These are phyloP conservation scores for Trichoderma pleuroti DNA, from an alignment of 2,329 filamentous ascomycete genomes.

Conservation along the genomic window DNA sequence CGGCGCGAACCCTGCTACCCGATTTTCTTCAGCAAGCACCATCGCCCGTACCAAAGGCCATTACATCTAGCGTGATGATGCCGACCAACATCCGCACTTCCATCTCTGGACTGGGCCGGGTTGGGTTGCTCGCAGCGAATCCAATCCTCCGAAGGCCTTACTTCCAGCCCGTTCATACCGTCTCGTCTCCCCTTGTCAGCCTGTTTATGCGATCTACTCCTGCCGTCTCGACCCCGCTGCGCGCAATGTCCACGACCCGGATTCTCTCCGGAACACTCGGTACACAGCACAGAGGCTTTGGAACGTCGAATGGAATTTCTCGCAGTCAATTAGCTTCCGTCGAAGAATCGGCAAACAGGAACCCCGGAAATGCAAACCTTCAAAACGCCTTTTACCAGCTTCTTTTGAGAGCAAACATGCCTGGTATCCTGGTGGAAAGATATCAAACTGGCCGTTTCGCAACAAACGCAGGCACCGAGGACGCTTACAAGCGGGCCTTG, in stretches of 20 bases:
- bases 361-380: slow-evolving; percentile 78
- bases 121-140: slow-evolving; percentile 32
- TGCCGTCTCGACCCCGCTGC: slow-evolving; percentile 23
- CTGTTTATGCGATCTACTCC: slow-evolving; percentile 27
- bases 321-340: slow-evolving; percentile 73
- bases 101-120: slow-evolving; percentile 26
- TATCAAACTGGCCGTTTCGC: slow-evolving; percentile 86
- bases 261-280: neutral
- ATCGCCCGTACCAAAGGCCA: neutral
- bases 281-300: slow-evolving; percentile 33
- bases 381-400: slow-evolving; percentile 95
- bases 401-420: slow-evolving; percentile 87
- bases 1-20: slow-evolving; percentile 24
- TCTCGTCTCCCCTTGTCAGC: slow-evolving; percentile 24
- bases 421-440: slow-evolving; percentile 84
- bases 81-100: slow-evolving; percentile 17
- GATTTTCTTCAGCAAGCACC: slow-evolving; percentile 29
- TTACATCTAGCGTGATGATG: neutral
- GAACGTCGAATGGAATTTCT: slow-evolving; percentile 48
- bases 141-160: slow-evolving; percentile 28
- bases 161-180: slow-evolving; percentile 24
- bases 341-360: slow-evolving; percentile 90
- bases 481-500: slow-evolving; percentile 74
- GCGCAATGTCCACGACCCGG: slow-evolving; percentile 23
- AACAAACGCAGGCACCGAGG: slow-evolving; percentile 71